phyloP scores from a whole-genome alignment of 208 protist species.

The Trypanosoma congolense region DNA sequence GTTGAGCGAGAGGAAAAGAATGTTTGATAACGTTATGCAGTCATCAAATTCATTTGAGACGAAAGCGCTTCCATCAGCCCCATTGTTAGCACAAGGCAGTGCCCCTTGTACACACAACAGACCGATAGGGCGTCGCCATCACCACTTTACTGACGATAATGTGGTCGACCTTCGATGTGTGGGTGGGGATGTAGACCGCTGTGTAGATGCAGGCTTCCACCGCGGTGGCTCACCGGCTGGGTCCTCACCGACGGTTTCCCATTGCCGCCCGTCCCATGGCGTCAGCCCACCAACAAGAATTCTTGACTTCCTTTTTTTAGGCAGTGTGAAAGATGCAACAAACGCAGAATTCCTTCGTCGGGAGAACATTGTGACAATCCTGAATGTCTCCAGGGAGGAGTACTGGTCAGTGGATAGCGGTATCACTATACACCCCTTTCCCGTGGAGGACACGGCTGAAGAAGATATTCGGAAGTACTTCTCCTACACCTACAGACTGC shows the following conservation, averaged over 20 bases:
- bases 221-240: background rate
- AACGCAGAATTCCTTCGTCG: conserved; percentile 57
- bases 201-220: background rate
- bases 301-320: conserved; percentile 77
- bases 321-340: conserved; percentile 66
- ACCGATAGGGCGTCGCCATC: conserved; percentile 5
- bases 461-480: conserved; percentile 65
- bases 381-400: conserved; percentile 84
- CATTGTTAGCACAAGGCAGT: conserved; percentile 19
- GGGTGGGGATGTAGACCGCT: background rate
- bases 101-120: background rate
- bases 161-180: conserved; percentile 21
- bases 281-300: conserved; percentile 50
- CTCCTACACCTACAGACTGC: conserved; percentile 35
- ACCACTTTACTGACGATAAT: conserved; percentile 17
- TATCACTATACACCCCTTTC: conserved; percentile 63
- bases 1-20: no score
- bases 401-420: conserved; percentile 74
- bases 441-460: conserved; percentile 54
- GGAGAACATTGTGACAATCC: conserved; percentile 66
- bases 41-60: background rate
- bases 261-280: background rate
- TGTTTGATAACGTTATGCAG: conserved; percentile 2
- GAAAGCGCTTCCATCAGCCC: conserved; percentile 6
- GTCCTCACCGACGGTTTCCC: background rate